Percentiles rank a stretch among this genome's conserved stretches.
phyloP scores from a whole-genome alignment of 2,329 filamentous ascomycete genomes.

The Verticillium nubilum region DNA sequence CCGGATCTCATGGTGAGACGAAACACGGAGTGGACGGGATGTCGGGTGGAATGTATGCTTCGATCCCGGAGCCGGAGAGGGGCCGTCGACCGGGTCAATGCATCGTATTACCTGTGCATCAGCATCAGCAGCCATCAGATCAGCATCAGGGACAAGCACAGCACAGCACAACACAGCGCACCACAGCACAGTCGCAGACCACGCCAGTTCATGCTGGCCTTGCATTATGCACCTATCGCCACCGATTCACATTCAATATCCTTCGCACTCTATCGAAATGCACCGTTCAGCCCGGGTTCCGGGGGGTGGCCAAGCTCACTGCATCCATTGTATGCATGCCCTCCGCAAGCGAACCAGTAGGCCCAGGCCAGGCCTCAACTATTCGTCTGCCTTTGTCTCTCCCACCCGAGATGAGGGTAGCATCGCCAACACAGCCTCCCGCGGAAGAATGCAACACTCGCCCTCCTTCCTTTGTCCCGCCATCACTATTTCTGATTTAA shows the following conservation, averaged over 20 bases:
- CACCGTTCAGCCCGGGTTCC: neutral
- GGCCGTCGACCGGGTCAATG: neutral
- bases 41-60: neutral
- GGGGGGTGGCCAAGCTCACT: neutral
- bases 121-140: neutral
- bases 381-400: neutral
- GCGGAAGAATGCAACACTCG: neutral
- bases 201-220: neutral
- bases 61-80: neutral
- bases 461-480: neutral
- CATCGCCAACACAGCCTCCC: neutral
- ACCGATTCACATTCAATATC: neutral
- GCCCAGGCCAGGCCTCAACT: neutral
- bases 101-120: neutral
- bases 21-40: neutral
- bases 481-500: neutral
- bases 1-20: neutral
- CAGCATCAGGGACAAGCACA: too few relatives aligned
- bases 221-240: neutral
- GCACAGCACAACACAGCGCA: neutral
- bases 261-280: neutral
- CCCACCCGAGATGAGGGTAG: neutral
- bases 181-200: neutral
- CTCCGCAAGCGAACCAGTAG: neutral
- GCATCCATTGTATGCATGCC: neutral